Percentiles rank a stretch among this genome's conserved stretches.
Evolutionary conservation across 1,139 yeast genomes (phyloP).

Genomic region (Meyerozyma guilliermondii): DNA sequence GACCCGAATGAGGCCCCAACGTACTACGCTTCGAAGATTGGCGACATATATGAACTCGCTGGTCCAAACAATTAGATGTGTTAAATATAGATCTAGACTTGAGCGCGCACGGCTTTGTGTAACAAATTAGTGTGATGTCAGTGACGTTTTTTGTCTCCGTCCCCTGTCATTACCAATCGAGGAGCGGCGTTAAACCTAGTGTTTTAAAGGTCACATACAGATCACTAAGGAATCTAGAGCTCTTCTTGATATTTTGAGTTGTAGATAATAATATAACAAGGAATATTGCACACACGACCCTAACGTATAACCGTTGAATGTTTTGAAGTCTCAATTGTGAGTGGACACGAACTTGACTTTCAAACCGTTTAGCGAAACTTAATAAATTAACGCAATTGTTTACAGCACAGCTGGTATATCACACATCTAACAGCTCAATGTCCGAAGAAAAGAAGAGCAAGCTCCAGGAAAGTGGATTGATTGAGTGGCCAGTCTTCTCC

Average conservation of each 20-base stretch:
- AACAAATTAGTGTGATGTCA: constrained; percentile 1
- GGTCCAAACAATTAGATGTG: background rate
- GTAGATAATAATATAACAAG: background rate
- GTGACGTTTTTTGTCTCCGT: background rate
- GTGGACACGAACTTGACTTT: background rate
- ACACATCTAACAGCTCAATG: constrained; percentile 14
- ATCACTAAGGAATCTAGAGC: no score
- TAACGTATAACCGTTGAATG: background rate
- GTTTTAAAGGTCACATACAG: background rate
- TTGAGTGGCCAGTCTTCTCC: constrained; percentile 84
- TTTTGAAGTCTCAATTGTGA: background rate
- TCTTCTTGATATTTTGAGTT: no score
- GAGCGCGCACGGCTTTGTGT: background rate
- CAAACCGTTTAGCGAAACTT: background rate
- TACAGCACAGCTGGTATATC: background rate
- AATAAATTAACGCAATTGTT: background rate
- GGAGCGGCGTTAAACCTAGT: background rate
- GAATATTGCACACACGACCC: background rate
- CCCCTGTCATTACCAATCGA: background rate
- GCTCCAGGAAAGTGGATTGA: constrained; percentile 54
- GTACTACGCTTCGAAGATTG: constrained; percentile 67
- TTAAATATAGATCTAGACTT: constrained; percentile 1
- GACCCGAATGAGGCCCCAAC: constrained; percentile 53
- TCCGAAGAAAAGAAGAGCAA: constrained; percentile 31
- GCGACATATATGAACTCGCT: constrained; percentile 60